phyloP scores from a whole-genome alignment of 2,329 filamentous ascomycete genomes.

The Colletotrichum sp. region DNA sequence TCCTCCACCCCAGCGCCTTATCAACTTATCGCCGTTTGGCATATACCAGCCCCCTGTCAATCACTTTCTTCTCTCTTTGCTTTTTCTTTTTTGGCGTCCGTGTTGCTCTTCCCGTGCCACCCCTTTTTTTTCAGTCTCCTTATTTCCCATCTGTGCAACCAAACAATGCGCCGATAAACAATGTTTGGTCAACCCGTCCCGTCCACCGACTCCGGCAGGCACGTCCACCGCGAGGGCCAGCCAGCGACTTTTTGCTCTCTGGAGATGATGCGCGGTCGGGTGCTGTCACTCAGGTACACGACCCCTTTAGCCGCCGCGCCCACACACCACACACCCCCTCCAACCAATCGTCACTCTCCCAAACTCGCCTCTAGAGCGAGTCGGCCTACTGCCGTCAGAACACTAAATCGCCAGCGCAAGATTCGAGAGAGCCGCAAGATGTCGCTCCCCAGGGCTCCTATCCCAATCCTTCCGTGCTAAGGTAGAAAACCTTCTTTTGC shows the following conservation, averaged over 20 bases:
- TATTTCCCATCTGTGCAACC: not conserved
- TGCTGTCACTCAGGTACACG: not conserved
- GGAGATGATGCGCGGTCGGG: not conserved
- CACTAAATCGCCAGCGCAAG: not conserved
- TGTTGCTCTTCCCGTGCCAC: not conserved
- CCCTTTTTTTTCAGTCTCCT: not conserved
- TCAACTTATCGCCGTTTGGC: not conserved
- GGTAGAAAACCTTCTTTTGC: not conserved
- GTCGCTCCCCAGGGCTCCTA: not conserved
- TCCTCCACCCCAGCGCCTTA: conserved; percentile 10
- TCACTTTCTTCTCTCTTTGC: not conserved
- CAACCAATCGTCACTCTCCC: not conserved
- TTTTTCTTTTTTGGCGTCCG: not conserved
- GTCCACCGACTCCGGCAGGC: not conserved
- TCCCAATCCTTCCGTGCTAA: not conserved
- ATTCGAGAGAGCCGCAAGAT: not conserved
- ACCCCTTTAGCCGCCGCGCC: not conserved
- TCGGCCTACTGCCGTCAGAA: not conserved
- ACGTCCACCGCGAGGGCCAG: not conserved
- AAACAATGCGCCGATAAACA: not conserved
- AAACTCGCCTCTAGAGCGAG: not conserved
- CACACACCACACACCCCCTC: not conserved
- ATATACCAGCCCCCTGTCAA: conserved; percentile 6
- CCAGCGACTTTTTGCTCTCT: not conserved
- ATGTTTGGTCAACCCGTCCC: not conserved